Percentiles rank a stretch among this genome's conserved stretches.
phyloP scores from a whole-genome alignment of 2,329 filamentous ascomycete genomes.

The Colletotrichum godetiae region DNA sequence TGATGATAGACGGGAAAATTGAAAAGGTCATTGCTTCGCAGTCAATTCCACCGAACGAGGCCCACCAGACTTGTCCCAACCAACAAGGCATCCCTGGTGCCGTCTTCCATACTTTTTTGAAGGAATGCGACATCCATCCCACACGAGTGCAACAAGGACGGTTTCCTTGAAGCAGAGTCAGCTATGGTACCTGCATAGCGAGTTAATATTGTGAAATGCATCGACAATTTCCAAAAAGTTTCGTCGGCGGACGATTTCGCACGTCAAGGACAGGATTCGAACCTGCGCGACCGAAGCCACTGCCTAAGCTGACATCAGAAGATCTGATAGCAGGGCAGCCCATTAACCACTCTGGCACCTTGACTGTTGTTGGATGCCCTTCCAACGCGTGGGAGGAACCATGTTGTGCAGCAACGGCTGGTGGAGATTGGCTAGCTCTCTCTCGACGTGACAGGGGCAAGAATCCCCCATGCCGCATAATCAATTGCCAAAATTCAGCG shows the following conservation, averaged over 20 bases:
- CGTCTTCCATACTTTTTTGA: no score
- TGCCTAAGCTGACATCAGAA: slow-evolving; percentile 14
- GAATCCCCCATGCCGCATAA: background rate
- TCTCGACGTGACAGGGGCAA: background rate
- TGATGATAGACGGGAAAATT: background rate
- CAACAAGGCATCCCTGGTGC: background rate
- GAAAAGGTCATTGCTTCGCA: background rate
- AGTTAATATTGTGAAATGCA: background rate
- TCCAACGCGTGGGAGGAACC: accelerated
- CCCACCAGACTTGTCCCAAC: background rate
- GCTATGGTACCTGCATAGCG: background rate
- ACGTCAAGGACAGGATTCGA: slow-evolving; percentile 36
- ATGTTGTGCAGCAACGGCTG: no score
- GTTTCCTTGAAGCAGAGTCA: background rate
- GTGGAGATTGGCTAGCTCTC: background rate
- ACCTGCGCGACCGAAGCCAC: slow-evolving; percentile 36
- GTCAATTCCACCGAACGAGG: background rate
- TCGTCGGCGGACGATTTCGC: accelerated
- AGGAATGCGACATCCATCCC: background rate
- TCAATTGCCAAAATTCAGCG: no score
- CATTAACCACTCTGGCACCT: slow-evolving; percentile 37
- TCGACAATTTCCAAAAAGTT: background rate
- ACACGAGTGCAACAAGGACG: no score
- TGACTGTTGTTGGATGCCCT: background rate
- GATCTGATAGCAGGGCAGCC: slow-evolving; percentile 32